Evolutionary conservation across 2,329 filamentous ascomycete species (phyloP), one percentile per base, ranked within the genome.

Genomic region (Cercospora sp.): DNA sequence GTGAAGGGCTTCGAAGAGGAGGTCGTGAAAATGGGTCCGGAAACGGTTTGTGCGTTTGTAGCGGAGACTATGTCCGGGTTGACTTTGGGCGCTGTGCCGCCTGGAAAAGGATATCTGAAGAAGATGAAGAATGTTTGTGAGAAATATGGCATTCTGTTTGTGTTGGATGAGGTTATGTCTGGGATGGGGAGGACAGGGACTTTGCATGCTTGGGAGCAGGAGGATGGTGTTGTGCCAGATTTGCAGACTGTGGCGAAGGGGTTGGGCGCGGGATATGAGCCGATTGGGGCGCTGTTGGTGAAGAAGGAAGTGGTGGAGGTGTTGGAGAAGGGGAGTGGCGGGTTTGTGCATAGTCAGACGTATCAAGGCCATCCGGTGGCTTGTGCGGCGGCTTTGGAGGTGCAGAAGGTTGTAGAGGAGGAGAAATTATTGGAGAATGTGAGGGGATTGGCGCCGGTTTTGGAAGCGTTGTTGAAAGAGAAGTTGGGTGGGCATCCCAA

Each of bases 161-260:
- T 87, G n/a, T 69, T 87, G 0, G 86, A 88, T 65, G 84, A 88
- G 65, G 74, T 79, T 13, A 76, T 79, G 72, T 75, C 71, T 45
- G 72, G 72, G 1, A 71, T 71, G 64, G 77, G 77, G 2, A 67
- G 76, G 8, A 75, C 73, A 0, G 77, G 78, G 1, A 76, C 73
- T 0, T 59, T 75, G 16, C 74, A 76, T 60, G 78, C 76, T 0
- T 79, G 75, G 73, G 60, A 78, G 64, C 70, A 73, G 10, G 73
- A 73, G 36, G 51, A 65, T 6, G 82, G 77, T 0, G 80, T 85
- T 10, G 81, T 83, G 0, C 89, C 89, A 0, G 88, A 91, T 73
- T 81, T 91, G 1, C 84, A 89, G 73, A 86, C 87, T 0, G 78
- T 90, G 2, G 89, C 86, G 0, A 91, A 91, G 74, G 87, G 86